Percentiles rank a stretch among this genome's conserved stretches.
phyloP scores from a whole-genome alignment of 176 grass and related monocot genomes.

The Paspalum notatum region DNA sequence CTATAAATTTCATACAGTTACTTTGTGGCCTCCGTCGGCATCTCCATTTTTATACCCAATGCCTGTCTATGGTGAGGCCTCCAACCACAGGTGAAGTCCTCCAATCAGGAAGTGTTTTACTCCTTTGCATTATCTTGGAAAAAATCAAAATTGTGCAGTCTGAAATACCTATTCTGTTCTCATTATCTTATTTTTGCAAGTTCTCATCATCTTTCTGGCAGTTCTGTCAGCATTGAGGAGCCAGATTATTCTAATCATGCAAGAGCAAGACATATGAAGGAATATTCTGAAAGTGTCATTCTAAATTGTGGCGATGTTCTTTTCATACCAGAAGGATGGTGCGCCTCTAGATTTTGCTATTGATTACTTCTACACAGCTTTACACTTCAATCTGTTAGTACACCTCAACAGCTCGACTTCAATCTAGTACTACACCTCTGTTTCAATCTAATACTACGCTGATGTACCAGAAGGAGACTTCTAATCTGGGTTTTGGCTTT shows the following conservation, averaged over 20 bases:
- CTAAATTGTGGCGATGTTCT: slow-evolving; percentile 77
- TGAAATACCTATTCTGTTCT: slow-evolving; percentile 30
- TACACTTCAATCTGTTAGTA: background rate
- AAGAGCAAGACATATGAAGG: slow-evolving; percentile 72
- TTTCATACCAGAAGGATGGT: slow-evolving; percentile 99
- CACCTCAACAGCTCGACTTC: too few species aligned
- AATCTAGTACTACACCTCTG: too few species aligned
- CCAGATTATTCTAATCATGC: slow-evolving; percentile 67
- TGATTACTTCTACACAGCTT: background rate
- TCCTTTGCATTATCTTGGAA: slow-evolving; percentile 14
- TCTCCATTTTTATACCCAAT: slow-evolving; percentile 81
- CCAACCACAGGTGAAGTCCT: slow-evolving; percentile 86
- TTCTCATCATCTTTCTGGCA: slow-evolving; percentile 42
- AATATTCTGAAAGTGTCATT: slow-evolving; percentile 73
- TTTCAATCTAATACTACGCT: too few species aligned
- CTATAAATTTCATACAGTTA: slow-evolving; percentile 54
- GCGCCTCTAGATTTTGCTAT: slow-evolving; percentile 35
- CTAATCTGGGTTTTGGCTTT: background rate
- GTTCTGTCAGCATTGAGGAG: slow-evolving; percentile 72
- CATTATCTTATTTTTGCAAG: background rate
- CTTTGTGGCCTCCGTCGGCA: slow-evolving; percentile 85
- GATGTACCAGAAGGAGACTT: too few species aligned
- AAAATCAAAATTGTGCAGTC: slow-evolving; percentile 1
- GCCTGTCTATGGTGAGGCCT: slow-evolving; percentile 95
- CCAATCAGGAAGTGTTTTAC: slow-evolving; percentile 18